Conservation (phyloP, 257 asterid species). For the Fraxinus americana region DNA sequence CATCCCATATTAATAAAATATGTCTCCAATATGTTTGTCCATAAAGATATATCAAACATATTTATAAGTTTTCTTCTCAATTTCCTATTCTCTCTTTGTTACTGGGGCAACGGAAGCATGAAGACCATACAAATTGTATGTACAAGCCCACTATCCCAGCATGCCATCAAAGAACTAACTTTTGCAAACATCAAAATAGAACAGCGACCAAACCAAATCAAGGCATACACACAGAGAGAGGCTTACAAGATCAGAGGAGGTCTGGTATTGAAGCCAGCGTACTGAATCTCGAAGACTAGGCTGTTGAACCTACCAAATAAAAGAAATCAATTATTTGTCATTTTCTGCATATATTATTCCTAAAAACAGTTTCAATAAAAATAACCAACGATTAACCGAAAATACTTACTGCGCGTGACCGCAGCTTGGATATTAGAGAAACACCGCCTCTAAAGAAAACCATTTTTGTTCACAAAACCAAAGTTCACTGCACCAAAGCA, state of each 20-base stretch:
- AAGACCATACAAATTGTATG: not conserved
- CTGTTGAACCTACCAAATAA: slow-evolving; percentile 40
- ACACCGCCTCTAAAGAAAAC: slow-evolving; percentile 20
- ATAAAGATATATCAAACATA: not conserved
- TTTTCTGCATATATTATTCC: not conserved
- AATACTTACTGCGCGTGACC: slow-evolving; percentile 21
- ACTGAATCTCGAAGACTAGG: slow-evolving; percentile 36
- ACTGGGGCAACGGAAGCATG: not conserved
- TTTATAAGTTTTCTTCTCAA: not conserved
- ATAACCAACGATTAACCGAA: not conserved
- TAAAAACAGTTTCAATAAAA: not conserved
- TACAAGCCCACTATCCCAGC: not conserved
- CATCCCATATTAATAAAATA: not conserved
- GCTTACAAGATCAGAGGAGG: slow-evolving; percentile 45
- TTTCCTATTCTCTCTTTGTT: not conserved
- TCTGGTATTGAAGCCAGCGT: slow-evolving; percentile 61
- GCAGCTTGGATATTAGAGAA: slow-evolving; percentile 26
- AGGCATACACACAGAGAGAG: not conserved
- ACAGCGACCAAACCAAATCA: not conserved
- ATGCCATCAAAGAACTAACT: not conserved
- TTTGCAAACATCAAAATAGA: not conserved
- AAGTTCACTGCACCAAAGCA: not conserved
- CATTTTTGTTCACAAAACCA: slow-evolving; percentile 22
- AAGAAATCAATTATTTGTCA: not conserved
- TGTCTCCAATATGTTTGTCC: not conserved